Conservation (phyloP, 176 grass and related monocot genomes). For the Cocos nucifera region DNA sequence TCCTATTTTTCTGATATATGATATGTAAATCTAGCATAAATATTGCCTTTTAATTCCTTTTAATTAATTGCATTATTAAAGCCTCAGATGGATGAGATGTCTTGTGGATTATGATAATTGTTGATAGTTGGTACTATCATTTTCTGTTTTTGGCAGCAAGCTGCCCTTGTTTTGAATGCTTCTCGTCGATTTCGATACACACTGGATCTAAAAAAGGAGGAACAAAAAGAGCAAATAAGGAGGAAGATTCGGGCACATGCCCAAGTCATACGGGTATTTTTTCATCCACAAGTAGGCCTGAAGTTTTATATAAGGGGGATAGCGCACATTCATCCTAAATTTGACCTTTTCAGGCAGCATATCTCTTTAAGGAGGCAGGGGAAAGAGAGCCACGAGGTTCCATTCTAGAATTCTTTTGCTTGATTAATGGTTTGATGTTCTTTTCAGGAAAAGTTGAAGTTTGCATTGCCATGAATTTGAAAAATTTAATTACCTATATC, state of each 20-base stretch:
- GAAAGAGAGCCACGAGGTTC: conserved; percentile 46
- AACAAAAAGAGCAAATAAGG: conserved; percentile 61
- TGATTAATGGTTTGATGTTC: too few species aligned
- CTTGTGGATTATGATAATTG: neutral
- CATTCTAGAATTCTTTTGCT: too few species aligned
- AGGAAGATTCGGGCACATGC: conserved; percentile 63
- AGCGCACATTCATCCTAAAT: conserved; percentile 25
- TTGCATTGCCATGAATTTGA: too few species aligned
- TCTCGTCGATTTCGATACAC: conserved; percentile 81
- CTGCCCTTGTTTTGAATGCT: conserved; percentile 75
- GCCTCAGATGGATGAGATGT: neutral
- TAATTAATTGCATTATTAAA: neutral
- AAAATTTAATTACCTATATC: too few species aligned
- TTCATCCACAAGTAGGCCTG: conserved; percentile 12
- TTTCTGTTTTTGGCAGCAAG: conserved; percentile 47
- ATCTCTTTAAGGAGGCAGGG: conserved; percentile 84
- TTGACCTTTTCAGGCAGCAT: conserved; percentile 56
- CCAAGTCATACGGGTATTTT: conserved; percentile 80
- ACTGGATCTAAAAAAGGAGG: conserved; percentile 72
- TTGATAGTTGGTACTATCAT: neutral
- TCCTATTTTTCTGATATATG: too few species aligned
- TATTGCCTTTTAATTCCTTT: too few species aligned
- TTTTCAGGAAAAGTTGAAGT: too few species aligned
- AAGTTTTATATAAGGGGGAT: neutral
- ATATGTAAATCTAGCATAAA: too few species aligned